phyloP scores from a whole-genome alignment of 768 basidiomycete genomes.

The Lentinula detonsa region DNA sequence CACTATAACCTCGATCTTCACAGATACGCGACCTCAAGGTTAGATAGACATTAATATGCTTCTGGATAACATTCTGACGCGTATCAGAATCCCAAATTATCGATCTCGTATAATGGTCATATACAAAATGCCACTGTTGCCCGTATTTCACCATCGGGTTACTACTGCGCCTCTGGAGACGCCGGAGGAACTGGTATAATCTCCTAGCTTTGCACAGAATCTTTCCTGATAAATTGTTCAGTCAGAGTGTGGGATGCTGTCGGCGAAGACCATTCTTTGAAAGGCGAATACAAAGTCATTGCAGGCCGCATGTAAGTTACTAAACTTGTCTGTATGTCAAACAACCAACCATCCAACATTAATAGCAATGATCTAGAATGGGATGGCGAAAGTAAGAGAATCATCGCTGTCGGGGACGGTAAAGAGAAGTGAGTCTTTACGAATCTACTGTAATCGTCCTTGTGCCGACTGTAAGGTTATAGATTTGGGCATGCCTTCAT shows the following conservation, averaged over 20 bases:
- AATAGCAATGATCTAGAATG: conserved; percentile 87
- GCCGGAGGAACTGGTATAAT: conserved; percentile 64
- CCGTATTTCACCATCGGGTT: conserved; percentile 88
- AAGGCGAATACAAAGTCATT: conserved; percentile 73
- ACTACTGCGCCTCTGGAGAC: conserved; percentile 93
- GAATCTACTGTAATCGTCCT: neutral
- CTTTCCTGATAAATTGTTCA: conserved; percentile 17
- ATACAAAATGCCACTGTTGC: conserved; percentile 84
- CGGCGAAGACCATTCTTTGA: conserved; percentile 77
- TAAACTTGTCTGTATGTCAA: neutral
- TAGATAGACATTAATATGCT: conserved; percentile 11
- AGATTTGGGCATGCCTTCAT: conserved; percentile 84
- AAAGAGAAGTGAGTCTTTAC: conserved; percentile 62
- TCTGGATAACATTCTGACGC: neutral
- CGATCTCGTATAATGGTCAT: conserved; percentile 72
- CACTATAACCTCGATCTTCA: neutral
- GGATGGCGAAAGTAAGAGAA: conserved; percentile 96
- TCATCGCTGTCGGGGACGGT: conserved; percentile 91
- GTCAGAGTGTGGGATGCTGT: conserved; percentile 93
- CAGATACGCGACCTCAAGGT: conserved; percentile 86
- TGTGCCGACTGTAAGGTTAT: neutral
- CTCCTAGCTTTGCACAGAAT: neutral
- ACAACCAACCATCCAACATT: neutral
- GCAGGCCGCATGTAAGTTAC: conserved; percentile 63
- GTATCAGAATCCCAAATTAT: conserved; percentile 56